These are phyloP conservation scores for Suhomyces wounanorum DNA, from an alignment of 1,139 yeast genomes.

Conservation along the genomic window DNA sequence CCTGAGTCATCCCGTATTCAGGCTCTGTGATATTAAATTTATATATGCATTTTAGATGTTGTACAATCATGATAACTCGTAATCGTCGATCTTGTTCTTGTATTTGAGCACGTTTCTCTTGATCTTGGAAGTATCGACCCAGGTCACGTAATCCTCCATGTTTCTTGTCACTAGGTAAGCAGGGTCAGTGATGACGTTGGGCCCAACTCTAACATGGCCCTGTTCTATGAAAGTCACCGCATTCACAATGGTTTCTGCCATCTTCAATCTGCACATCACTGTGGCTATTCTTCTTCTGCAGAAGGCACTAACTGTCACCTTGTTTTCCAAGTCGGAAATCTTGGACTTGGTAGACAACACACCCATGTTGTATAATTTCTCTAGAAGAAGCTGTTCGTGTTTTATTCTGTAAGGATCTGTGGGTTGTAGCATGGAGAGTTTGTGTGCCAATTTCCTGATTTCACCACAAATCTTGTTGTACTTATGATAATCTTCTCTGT, in stretches of 20 bases:
- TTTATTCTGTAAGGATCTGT: constrained; percentile 82
- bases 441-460: constrained; percentile 81
- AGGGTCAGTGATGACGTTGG: constrained; percentile 92
- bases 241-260: constrained; percentile 88
- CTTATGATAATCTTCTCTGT: constrained; percentile 93
- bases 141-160: constrained; percentile 94
- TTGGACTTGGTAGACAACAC: constrained; percentile 81
- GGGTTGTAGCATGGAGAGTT: constrained; percentile 79
- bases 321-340: constrained; percentile 90
- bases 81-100: constrained; percentile 83
- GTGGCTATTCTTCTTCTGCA: constrained; percentile 93
- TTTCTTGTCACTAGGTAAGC: constrained; percentile 90
- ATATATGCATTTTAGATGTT: background rate
- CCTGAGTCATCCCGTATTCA: background rate
- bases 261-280: constrained; percentile 90
- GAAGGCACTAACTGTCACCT: constrained; percentile 86
- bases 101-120: constrained; percentile 86
- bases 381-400: constrained; percentile 84
- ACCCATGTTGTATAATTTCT: constrained; percentile 87
- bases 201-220: constrained; percentile 98
- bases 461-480: constrained; percentile 92
- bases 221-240: constrained; percentile 93
- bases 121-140: constrained; percentile 96
- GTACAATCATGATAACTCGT: constrained; percentile 44
- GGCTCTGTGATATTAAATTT: background rate